phyloP scores from a whole-genome alignment of 257 asterid genomes.

The Solanum verrucosum region DNA sequence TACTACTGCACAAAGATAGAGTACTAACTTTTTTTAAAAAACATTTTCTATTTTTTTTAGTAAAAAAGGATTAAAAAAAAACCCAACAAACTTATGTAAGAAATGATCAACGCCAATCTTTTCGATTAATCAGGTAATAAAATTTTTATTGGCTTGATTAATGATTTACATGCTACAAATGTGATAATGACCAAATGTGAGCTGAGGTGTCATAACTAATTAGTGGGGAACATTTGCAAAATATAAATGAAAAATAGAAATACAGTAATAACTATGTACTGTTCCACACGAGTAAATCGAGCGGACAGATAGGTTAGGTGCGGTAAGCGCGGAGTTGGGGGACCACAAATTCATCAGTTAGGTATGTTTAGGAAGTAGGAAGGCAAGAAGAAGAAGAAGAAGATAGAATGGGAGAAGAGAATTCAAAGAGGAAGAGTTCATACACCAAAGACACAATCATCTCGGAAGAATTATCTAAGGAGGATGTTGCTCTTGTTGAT shows the following conservation, averaged over 20 bases:
- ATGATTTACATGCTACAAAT: too few relatives aligned
- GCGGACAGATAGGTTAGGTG: too few relatives aligned
- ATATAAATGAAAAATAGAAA: not conserved
- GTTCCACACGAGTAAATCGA: too few relatives aligned
- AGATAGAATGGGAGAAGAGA: not conserved
- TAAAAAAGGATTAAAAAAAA: too few relatives aligned
- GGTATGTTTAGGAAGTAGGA: too few relatives aligned
- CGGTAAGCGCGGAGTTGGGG: too few relatives aligned
- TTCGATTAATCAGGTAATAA: not conserved
- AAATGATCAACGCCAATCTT: not conserved
- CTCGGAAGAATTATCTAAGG: slow-evolving; percentile 12
- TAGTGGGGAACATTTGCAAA: not conserved
- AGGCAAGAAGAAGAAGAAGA: not conserved
- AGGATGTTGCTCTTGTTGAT: not conserved
- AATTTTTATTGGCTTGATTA: too few relatives aligned
- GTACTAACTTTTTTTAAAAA: too few relatives aligned
- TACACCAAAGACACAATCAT: not conserved
- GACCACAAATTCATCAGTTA: too few relatives aligned
- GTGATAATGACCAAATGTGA: not conserved
- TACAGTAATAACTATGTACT: not conserved
- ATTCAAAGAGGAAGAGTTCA: not conserved
- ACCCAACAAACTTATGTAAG: too few relatives aligned
- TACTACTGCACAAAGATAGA: too few relatives aligned
- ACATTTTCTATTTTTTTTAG: too few relatives aligned
- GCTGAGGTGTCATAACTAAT: not conserved